Evolutionary conservation across 1,284 basidiomycete genomes (phyloP), one percentile per base, ranked within the genome.

Genomic region (Cystobasidiaceae sp.): DNA sequence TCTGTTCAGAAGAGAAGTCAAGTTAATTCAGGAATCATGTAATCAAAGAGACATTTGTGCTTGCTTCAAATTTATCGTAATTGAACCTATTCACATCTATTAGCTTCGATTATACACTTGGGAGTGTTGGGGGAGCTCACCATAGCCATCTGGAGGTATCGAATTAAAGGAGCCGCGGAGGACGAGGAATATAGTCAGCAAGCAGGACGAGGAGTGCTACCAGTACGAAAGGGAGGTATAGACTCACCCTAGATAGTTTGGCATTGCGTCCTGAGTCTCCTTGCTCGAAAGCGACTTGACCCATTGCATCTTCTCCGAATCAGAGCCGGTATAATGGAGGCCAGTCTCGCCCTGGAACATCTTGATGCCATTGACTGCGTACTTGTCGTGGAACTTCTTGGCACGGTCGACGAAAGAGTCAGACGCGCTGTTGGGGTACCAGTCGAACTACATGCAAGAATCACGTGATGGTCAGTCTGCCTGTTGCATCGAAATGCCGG

Each of bases 341-440:
- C 61, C 61, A 15, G 61, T 64, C 43, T 64, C 61, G 15, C 61
- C 61, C 49, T 64, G 61, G 51, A 54, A 45, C 39, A 64, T 54
- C 13, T 54, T 56, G 41, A 46, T 56, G 19, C 61, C 52, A 21
- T 64, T 44, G 13, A 44, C 41, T 9, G 61, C 45, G 23, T 64
- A 64, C 41, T 56, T 55, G 32, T 64, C 61, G 25, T 64, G 61
- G 61, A 64, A 64, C 13, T 39, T 28, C 50, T 64, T 64, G 6
- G 61, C 61, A 32, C 43, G 44, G 4, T 64, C 61, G 30, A 55
- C 37, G 28, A 64, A 64, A n/a, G 51, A 55, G 19, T 54, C 52
- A 43, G 17, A 34, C n/a, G 61, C 51, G 21, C 25, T 27, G 51
- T 55, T 55, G 33, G 61, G 46, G 21, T 59, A 59, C 56, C 56